Evolutionary conservation across 1,284 basidiomycete species (phyloP).

Genomic region (Boletellus sp.): DNA sequence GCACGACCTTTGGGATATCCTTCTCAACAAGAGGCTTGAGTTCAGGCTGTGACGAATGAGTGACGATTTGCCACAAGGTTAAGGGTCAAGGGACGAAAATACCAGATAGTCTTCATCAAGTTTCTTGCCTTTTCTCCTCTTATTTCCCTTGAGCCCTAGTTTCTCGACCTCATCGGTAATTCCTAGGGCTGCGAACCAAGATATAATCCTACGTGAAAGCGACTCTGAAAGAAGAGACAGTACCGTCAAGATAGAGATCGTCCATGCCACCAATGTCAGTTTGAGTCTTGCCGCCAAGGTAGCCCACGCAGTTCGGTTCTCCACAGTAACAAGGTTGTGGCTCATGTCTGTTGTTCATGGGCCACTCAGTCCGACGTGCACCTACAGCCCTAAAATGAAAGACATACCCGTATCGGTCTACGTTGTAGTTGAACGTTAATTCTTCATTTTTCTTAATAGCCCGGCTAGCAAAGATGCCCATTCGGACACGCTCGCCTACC

Average conservation of each 20-base stretch:
- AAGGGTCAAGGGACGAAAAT: constrained; percentile 4
- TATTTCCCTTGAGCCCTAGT: constrained; percentile 79
- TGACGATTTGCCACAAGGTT: not conserved
- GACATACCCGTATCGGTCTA: constrained; percentile 94
- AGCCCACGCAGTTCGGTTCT: constrained; percentile 93
- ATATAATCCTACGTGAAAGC: not conserved
- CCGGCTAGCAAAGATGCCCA: constrained; percentile 97
- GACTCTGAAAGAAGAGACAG: constrained; percentile 4
- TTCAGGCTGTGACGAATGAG: constrained; percentile 44
- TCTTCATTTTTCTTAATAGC: constrained; percentile 84
- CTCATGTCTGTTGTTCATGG: constrained; percentile 66
- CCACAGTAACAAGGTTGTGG: constrained; percentile 96
- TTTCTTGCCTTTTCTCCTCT: constrained; percentile 89
- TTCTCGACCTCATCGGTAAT: constrained; percentile 88
- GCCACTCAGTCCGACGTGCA: not conserved
- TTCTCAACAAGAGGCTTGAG: constrained; percentile 74
- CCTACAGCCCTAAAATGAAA: not conserved
- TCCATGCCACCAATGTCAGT: constrained; percentile 94
- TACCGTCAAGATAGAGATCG: constrained; percentile 92
- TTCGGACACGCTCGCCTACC: constrained; percentile 85
- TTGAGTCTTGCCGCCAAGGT: constrained; percentile 97
- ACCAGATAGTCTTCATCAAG: constrained; percentile 93
- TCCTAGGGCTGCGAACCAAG: constrained; percentile 70
- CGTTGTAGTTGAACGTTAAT: constrained; percentile 99
- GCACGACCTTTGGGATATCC: constrained; percentile 88